Percentiles rank a stretch among this genome's conserved stretches.
Evolutionary conservation across 2,329 filamentous ascomycete species (phyloP).

Genomic region (Dryadomyces quercivorus): DNA sequence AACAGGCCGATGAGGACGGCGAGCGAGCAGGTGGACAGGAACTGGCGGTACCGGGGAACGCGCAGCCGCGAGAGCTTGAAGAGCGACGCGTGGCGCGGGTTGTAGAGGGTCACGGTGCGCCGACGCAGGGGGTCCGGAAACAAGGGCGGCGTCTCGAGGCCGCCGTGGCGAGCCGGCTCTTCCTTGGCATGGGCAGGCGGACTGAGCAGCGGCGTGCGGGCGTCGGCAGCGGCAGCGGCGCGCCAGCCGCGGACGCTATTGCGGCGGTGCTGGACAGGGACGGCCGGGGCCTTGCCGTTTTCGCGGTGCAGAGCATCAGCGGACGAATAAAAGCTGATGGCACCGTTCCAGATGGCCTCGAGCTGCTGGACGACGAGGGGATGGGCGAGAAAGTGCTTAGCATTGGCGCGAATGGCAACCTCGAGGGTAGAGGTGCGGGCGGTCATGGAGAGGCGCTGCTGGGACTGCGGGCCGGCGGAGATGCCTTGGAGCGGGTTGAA

Average conservation of each 20-base stretch:
- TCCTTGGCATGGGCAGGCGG: slow-evolving; percentile 14
- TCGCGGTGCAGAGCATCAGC: slow-evolving; percentile 73
- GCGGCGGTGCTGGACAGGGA: slow-evolving; percentile 1
- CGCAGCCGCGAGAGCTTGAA: slow-evolving; percentile 85
- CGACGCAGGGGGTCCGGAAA: slow-evolving; percentile 29
- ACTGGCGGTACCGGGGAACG: slow-evolving; percentile 82
- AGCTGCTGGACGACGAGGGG: slow-evolving; percentile 86
- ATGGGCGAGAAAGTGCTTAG: slow-evolving; percentile 85
- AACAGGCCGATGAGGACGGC: slow-evolving; percentile 77
- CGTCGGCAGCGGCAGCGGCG: slow-evolving; percentile 12
- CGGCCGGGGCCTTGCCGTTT: slow-evolving; percentile 20
- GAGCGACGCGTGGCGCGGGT: slow-evolving; percentile 77
- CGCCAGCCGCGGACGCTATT: not conserved
- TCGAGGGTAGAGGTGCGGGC: slow-evolving; percentile 77
- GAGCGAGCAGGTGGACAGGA: slow-evolving; percentile 79
- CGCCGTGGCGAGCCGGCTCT: slow-evolving; percentile 15
- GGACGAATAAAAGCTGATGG: slow-evolving; percentile 84
- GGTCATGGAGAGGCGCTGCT: slow-evolving; percentile 37
- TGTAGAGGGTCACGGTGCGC: slow-evolving; percentile 75
- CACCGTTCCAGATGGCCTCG: slow-evolving; percentile 95
- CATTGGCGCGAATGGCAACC: slow-evolving; percentile 82
- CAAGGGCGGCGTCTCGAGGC: not conserved
- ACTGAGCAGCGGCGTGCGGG: not conserved
- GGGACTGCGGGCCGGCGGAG: slow-evolving; percentile 26
- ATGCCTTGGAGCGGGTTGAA: slow-evolving; percentile 86